A percentile compares a stretch with the other conserved stretches of the same genome.
phyloP scores from a whole-genome alignment of 306 rosid genomes.

The Dalbergia oliveri region DNA sequence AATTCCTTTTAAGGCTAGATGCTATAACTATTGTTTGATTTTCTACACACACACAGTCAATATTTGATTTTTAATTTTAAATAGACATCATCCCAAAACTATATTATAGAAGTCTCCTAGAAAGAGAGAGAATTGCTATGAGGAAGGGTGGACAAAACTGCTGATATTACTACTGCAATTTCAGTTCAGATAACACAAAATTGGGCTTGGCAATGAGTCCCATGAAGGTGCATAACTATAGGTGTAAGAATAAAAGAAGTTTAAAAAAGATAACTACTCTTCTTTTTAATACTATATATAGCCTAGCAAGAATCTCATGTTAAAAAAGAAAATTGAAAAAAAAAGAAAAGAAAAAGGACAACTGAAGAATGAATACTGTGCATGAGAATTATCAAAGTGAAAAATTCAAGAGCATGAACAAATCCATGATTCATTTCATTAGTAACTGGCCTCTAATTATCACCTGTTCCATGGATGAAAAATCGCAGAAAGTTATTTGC shows the following conservation, averaged over 20 bases:
- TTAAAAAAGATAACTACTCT: neutral
- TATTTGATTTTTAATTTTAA: neutral
- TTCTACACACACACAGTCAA: neutral
- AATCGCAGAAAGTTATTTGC: constrained; percentile 12
- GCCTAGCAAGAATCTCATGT: constrained; percentile 31
- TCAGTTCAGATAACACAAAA: constrained; percentile 25
- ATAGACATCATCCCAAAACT: neutral
- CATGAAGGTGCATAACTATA: constrained; percentile 26
- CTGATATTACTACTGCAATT: constrained; percentile 15
- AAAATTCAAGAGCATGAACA: constrained; percentile 43
- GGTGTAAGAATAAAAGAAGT: neutral
- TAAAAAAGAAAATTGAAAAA: neutral
- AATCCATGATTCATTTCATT: constrained; percentile 32
- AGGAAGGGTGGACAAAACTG: neutral
- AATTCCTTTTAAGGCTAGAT: neutral
- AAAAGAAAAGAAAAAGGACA: neutral
- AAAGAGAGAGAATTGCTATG: neutral
- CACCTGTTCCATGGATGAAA: constrained; percentile 31
- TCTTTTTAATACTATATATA: constrained; percentile 10
- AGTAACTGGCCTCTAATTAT: constrained; percentile 37
- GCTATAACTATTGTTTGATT: neutral
- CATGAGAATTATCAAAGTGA: constrained; percentile 32
- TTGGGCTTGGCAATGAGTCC: neutral
- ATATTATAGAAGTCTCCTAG: neutral
- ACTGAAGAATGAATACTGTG: constrained; percentile 28